Percentiles rank a stretch among this genome's conserved stretches.
Evolutionary conservation across 129 eudicot genomes (phyloP).

Genomic region (Kitagawia praeruptora): DNA sequence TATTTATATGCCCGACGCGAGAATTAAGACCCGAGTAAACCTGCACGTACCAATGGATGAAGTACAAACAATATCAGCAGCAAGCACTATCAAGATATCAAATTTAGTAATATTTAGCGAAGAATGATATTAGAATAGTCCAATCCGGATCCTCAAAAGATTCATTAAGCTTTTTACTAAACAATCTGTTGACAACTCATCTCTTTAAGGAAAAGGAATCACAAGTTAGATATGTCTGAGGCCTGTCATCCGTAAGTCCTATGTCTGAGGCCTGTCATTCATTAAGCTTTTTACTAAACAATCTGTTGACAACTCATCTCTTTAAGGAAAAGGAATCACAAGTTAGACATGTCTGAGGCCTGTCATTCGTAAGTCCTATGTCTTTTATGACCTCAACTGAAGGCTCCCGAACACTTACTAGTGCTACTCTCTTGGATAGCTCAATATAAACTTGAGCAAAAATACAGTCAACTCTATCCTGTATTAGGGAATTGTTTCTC

Average conservation of each 20-base stretch:
- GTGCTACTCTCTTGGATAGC: background rate
- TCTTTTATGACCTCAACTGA: background rate
- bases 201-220: background rate
- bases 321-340: background rate
- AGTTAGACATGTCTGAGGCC: background rate
- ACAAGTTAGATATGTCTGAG: background rate
- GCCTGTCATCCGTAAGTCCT: background rate
- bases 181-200: background rate
- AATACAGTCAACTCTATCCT: background rate
- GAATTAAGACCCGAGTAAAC: slow-evolving; percentile 66
- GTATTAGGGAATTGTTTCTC: background rate
- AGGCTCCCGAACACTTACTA: background rate
- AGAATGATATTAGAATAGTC: background rate
- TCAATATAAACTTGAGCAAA: background rate
- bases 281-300: background rate
- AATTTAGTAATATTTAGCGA: background rate
- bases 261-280: background rate
- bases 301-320: background rate
- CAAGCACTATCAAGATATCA: background rate
- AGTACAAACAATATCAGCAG: slow-evolving; percentile 7
- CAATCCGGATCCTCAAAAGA: background rate
- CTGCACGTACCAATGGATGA: slow-evolving; percentile 28
- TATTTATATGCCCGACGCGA: slow-evolving; percentile 50
- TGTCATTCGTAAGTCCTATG: background rate
- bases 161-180: background rate